phyloP scores from a whole-genome alignment of 345 rosid species.

The Citrus mangshanensis region DNA sequence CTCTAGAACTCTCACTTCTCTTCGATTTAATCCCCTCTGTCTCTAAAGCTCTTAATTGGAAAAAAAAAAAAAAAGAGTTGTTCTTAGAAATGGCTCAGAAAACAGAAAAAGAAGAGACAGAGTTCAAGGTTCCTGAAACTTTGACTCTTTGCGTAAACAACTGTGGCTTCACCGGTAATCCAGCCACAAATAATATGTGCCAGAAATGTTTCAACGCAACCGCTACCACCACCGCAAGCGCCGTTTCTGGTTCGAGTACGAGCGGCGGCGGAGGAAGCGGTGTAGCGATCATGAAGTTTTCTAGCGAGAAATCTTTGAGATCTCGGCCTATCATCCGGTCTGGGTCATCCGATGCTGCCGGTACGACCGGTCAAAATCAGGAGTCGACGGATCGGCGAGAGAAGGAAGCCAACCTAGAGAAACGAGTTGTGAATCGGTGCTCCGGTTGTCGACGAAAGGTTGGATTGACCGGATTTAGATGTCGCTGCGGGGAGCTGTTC shows the following conservation, averaged over 20 bases:
- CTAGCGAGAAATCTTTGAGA: conserved; percentile 48
- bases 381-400: conserved; percentile 21
- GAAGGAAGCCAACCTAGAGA: conserved; percentile 31
- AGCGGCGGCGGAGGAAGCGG: conserved; percentile 24
- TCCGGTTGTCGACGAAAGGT: conserved; percentile 82
- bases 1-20: neutral
- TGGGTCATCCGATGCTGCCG: conserved; percentile 7
- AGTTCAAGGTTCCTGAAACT: conserved; percentile 84
- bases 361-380: conserved; percentile 13
- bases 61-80: neutral
- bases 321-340: conserved; percentile 36
- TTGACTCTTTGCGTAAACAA: conserved; percentile 68
- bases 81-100: conserved; percentile 60
- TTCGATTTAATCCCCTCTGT: neutral
- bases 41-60: neutral
- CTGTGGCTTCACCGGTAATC: conserved; percentile 84
- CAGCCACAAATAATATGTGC: conserved; percentile 94
- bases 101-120: conserved; percentile 94
- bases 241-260: conserved; percentile 12
- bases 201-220: conserved; percentile 88
- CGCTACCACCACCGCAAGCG: conserved; percentile 30
- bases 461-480: conserved; percentile 94
- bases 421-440: conserved; percentile 73
- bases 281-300: conserved; percentile 40
- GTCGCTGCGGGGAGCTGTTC: conserved; percentile 94